These are phyloP conservation scores for Sutorius eximius DNA, from an alignment of 1,284 basidiomycete species.

Conservation along the genomic window DNA sequence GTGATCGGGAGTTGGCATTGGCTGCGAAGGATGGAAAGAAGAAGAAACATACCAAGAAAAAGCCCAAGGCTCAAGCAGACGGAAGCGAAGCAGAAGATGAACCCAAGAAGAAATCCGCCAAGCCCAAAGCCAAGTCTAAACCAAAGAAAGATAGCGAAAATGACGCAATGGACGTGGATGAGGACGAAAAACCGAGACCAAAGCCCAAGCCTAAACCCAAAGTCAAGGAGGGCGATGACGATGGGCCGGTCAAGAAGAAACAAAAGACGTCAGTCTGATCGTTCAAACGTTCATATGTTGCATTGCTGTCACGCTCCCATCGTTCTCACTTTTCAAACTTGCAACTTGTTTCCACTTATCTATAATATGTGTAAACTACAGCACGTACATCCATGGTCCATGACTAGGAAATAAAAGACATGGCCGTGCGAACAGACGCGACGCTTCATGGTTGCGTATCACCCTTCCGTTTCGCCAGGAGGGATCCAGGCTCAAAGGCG, in stretches of 20 bases:
- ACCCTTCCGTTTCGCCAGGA: constrained; percentile 52
- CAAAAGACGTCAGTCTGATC: constrained; percentile 46
- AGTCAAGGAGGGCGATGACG: constrained; percentile 44
- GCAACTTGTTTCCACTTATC: constrained; percentile 3
- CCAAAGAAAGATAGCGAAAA: constrained; percentile 34
- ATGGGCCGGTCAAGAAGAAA: constrained; percentile 73
- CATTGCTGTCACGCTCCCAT: background rate
- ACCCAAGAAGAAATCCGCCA: constrained; percentile 44
- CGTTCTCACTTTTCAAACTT: background rate
- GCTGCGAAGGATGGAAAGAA: constrained; percentile 45
- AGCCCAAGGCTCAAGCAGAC: constrained; percentile 38
- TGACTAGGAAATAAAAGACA: constrained; percentile 5
- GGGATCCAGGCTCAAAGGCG: constrained; percentile 66
- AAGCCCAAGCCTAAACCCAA: constrained; percentile 48
- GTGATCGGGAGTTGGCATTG: constrained; percentile 62
- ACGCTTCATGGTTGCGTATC: constrained; percentile 22
- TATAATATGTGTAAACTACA: constrained; percentile 28
- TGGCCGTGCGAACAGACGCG: background rate
- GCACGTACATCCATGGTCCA: constrained; percentile 19
- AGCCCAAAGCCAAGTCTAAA: constrained; percentile 48
- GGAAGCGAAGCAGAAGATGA: constrained; percentile 41
- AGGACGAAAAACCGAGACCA: constrained; percentile 39
- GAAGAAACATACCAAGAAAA: constrained; percentile 40
- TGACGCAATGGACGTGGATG: constrained; percentile 45
- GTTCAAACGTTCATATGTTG: background rate